Base-by-base conservation (phyloP, 192 early-diverging fungal genomes). In the Globomyces pollinis-pini region DNA sequence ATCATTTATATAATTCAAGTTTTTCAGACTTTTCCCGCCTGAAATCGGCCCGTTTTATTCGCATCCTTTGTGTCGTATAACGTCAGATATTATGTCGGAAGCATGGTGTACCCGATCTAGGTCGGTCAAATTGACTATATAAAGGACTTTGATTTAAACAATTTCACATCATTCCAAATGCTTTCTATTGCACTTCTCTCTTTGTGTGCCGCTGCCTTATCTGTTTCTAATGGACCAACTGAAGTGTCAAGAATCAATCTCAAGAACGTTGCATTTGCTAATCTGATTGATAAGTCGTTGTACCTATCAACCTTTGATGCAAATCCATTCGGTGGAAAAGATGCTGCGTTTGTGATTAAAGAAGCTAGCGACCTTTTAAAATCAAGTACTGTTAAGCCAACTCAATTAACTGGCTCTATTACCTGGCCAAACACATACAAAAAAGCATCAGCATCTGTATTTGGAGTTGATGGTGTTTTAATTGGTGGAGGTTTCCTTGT, bases 311-410 rank as follows among this genome's bases (percentile, higher is more conserved):
- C 49, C 6, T 50, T 50, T 62, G 50, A 50, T 32, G 38, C 24
- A 52, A 42, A 41, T 33, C 49, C 38, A 42, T 62, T 62, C 20
- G 59, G 50, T 28, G 43, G 45, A 18, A 47, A 57, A 29, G 51
- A 53, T 62, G 20, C 29, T 0, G 38, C 38, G 29, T 53, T 24
- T 30, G 12, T 23, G 8, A 51, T 42, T 35, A 15, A 31, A n/a
- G 41, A 57, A 41, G 55, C 55, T 31, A 21, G 28, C 5, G n/a
- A 29, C n/a, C 16, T 62, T n/a, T 24, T 2, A 2, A 30, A 18
- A 26, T 21, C 26, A 3, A 11, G 29, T 18, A 15, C 34, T 1
- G 78, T 79, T 59, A 70, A 62, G 59, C 66, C 78, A 47, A 45
- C 55, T 18, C 38, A 31, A 2, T 16, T 60, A 3, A 26, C 41